These are phyloP conservation scores for Trichoderma sp. DNA, from an alignment of 2,329 filamentous ascomycete species.

Conservation along the genomic window DNA sequence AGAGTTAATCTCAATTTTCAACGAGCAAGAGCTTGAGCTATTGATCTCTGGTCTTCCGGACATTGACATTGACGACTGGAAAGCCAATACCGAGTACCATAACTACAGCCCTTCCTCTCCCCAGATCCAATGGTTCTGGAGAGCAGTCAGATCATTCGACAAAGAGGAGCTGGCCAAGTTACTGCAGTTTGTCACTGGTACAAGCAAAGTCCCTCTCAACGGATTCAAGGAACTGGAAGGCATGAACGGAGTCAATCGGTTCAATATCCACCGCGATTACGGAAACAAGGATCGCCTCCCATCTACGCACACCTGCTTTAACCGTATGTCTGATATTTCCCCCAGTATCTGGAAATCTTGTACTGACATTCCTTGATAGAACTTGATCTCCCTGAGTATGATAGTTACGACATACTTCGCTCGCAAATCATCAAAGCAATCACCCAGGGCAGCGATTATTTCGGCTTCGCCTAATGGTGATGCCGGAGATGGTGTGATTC, in stretches of 20 bases:
- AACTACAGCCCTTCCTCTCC: conserved; percentile 93
- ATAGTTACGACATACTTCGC: conserved; percentile 87
- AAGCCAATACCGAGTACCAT: conserved; percentile 97
- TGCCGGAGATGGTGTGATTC: neutral
- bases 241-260: conserved; percentile 96
- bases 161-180: conserved; percentile 98
- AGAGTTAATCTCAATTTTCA: conserved; percentile 94
- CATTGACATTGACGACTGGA: conserved; percentile 98
- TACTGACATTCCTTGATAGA: conserved; percentile 57
- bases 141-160: conserved; percentile 93
- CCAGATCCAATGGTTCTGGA: conserved; percentile 99
- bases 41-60: conserved; percentile 95
- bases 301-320: conserved; percentile 98
- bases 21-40: conserved; percentile 94
- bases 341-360: conserved; percentile 8
- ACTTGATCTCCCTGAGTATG: conserved; percentile 96
- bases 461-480: conserved; percentile 78
- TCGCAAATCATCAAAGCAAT: conserved; percentile 91
- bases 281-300: conserved; percentile 93
- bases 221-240: conserved; percentile 99
- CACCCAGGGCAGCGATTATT: conserved; percentile 95
- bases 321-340: conserved; percentile 65
- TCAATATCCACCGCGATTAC: conserved; percentile 98
- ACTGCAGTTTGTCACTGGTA: conserved; percentile 96
- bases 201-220: conserved; percentile 95